Conservation (phyloP, 1,284 basidiomycete genomes). For the Fomitopsis palustris region DNA sequence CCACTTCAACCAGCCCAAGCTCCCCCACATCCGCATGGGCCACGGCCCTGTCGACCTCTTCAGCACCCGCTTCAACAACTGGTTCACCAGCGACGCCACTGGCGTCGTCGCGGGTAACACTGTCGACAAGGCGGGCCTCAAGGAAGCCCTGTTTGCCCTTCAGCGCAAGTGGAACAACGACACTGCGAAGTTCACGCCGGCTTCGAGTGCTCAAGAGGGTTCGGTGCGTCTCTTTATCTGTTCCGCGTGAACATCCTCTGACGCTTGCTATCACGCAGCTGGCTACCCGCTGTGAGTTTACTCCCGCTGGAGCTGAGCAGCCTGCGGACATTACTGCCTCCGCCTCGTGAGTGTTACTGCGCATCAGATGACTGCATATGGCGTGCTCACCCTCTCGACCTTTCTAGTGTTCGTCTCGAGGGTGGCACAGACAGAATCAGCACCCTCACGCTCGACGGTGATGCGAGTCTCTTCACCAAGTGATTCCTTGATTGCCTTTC, state of each 20-base stretch:
- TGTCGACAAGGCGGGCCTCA: conserved; percentile 26
- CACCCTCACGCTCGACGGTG: conserved; percentile 21
- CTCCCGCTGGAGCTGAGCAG: neutral
- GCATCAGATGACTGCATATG: neutral
- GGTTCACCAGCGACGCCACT: conserved; percentile 22
- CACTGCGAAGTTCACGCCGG: conserved; percentile 15
- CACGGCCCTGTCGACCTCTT: conserved; percentile 31
- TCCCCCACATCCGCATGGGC: conserved; percentile 21
- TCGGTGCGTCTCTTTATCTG: neutral
- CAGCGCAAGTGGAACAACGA: conserved; percentile 25
- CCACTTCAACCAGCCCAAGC: conserved; percentile 23
- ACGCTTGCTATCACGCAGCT: neutral
- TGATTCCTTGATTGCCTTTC: neutral
- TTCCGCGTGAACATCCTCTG: neutral
- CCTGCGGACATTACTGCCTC: conserved; percentile 1
- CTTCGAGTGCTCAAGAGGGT: conserved; percentile 8
- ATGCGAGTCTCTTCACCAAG: conserved; percentile 18
- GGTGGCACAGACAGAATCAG: conserved; percentile 21
- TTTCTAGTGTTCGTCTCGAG: conserved; percentile 14
- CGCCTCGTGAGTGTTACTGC: neutral
- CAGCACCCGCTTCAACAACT: conserved; percentile 28
- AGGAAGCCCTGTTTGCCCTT: conserved; percentile 23
- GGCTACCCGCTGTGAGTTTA: neutral
- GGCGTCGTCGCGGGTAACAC: conserved; percentile 22
- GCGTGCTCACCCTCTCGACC: neutral